Base-by-base conservation (phyloP, 257 asterid genomes). In the Galeopsis tetrahit region DNA sequence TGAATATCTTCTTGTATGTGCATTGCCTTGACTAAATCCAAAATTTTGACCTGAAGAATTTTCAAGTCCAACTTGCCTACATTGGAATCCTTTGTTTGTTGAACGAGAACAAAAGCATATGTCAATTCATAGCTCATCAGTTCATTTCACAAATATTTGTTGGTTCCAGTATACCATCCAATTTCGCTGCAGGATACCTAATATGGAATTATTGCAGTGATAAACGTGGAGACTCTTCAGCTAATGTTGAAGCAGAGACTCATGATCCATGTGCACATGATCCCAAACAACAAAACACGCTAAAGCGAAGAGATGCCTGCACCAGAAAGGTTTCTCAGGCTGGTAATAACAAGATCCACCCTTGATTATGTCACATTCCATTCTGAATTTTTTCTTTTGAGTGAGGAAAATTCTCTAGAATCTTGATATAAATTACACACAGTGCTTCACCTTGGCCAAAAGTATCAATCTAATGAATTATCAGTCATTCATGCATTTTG, bases 261-360 rank as follows among this genome's bases (percentile, higher is more conserved):
- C 52, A 33, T 44, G 81, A 75, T 36, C 51, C 75, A 70, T 15
- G 17, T 69, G 77, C 65, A 46, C 46, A 36, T 63, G 82, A 79
- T 57, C 64, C 80, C 72, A 62, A 70, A 55, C 77, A 73, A 72
- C 85, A 72, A 21, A 79, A 74, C 33, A 15, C 68, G 63, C 72
- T 70, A 14, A 79, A 81, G 84, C 69, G 69, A 49, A 76, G 82
- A 73, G 78, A 81, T 21, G 59, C 68, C 66, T 48, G 66, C 63
- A 21, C 56, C 75, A 77, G 78, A 80, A 77, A 80, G 78, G 72
- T 7, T 75, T 78, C 86, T 44, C 81, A 59, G 70, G 76, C 84
- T 72, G 96, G 93, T 88, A 86, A 71, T 49, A 40, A 38, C 35
- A 57, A 32, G 15, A 64, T 43, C 65, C 57, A 56, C 46, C 21